These are phyloP conservation scores for Nymphaea colorata DNA, from an alignment of 164 flowering plant genomes.

Conservation along the genomic window DNA sequence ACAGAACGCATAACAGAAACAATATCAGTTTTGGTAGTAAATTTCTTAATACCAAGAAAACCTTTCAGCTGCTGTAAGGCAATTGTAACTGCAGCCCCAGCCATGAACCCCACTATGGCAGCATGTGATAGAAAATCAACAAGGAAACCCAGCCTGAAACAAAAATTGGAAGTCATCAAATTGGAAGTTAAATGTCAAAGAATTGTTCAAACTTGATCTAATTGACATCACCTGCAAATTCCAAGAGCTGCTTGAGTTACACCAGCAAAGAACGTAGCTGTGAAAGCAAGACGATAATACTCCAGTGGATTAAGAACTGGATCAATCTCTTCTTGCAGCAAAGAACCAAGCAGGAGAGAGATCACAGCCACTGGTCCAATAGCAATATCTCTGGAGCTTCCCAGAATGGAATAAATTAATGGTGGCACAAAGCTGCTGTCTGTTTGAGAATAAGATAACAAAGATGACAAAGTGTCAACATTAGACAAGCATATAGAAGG, in stretches of 20 bases:
- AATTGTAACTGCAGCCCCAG: conserved; percentile 92
- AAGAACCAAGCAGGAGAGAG: conserved; percentile 80
- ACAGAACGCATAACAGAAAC: conserved; percentile 68
- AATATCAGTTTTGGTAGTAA: conserved; percentile 72
- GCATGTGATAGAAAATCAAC: conserved; percentile 96
- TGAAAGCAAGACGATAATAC: conserved; percentile 72
- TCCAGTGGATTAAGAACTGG: conserved; percentile 25
- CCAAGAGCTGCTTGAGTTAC: conserved; percentile 81
- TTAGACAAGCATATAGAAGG: background rate
- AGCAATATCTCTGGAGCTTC: conserved; percentile 92
- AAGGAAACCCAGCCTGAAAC: conserved; percentile 74
- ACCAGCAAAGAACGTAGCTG: conserved; percentile 95
- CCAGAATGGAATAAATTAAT: conserved; percentile 83
- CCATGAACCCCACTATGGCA: conserved; percentile 96
- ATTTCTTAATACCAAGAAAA: conserved; percentile 62
- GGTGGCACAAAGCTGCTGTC: conserved; percentile 99
- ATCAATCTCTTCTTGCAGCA: conserved; percentile 65
- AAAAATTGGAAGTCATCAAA: background rate
- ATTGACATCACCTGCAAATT: conserved; percentile 44
- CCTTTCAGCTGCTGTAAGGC: conserved; percentile 95
- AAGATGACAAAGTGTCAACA: background rate
- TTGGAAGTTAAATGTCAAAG: background rate
- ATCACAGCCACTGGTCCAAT: conserved; percentile 97
- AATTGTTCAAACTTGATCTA: background rate
- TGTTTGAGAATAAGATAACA: conserved; percentile 8